phyloP scores from a whole-genome alignment of 768 basidiomycete genomes.

The Tricholoma matsutake region DNA sequence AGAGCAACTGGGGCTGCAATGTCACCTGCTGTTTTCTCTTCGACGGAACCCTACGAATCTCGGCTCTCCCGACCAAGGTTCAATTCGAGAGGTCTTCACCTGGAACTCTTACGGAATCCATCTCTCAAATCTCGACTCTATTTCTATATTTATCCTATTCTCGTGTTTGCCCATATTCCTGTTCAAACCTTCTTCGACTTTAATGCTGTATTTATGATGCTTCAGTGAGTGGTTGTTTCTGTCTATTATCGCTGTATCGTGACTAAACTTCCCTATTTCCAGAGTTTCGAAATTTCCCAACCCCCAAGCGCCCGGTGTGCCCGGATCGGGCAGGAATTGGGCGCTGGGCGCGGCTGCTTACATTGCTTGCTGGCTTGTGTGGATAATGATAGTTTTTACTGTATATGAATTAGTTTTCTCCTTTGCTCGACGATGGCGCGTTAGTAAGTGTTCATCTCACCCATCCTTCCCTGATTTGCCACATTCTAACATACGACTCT shows the following conservation, averaged over 20 bases:
- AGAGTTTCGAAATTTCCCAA: conserved; percentile 78
- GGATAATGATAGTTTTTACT: conserved; percentile 69
- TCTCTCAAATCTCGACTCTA: conserved; percentile 51
- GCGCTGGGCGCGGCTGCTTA: conserved; percentile 80
- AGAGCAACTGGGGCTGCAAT: conserved; percentile 46
- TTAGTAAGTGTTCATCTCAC: conserved; percentile 53
- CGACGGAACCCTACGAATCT: conserved; percentile 28
- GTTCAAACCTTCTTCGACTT: conserved; percentile 87
- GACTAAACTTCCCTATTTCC: not conserved
- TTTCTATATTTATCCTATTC: conserved; percentile 67
- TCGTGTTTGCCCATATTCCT: conserved; percentile 69
- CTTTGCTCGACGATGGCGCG: conserved; percentile 71
- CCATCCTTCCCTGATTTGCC: conserved; percentile 14
- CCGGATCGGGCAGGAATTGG: conserved; percentile 78
- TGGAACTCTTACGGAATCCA: conserved; percentile 64
- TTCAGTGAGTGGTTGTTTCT: conserved; percentile 59
- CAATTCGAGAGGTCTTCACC: conserved; percentile 61
- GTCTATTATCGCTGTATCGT: not conserved
- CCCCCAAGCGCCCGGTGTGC: conserved; percentile 62
- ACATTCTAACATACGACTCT: conserved; percentile 15
- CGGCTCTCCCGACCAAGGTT: conserved; percentile 60
- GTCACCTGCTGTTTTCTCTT: conserved; percentile 43
- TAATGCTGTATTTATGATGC: conserved; percentile 78
- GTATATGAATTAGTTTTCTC: conserved; percentile 78
- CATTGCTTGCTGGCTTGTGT: conserved; percentile 74